Percentiles rank a stretch among this genome's conserved stretches.
phyloP scores from a whole-genome alignment of 495 filamentous ascomycete species.

The Tuber calosporum region DNA sequence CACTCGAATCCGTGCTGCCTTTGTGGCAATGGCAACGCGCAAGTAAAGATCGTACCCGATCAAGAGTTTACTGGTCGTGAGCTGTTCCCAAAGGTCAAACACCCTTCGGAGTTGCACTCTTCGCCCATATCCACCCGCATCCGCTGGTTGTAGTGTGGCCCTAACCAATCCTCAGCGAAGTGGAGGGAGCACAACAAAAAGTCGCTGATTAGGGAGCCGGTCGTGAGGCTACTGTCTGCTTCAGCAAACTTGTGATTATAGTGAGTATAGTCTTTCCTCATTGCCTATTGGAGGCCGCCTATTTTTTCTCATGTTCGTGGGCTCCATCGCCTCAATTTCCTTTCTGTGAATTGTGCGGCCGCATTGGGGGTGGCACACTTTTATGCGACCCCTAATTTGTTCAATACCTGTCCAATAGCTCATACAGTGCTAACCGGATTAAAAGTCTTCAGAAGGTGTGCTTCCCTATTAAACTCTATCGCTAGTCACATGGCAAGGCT shows the following conservation, averaged over 20 bases:
- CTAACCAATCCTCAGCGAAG: not conserved
- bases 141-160: not conserved
- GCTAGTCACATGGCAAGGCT: not conserved
- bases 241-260: not conserved
- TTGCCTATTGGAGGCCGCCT: not conserved
- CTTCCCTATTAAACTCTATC: not conserved
- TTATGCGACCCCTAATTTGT: not conserved
- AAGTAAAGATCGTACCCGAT: not conserved
- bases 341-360: not conserved
- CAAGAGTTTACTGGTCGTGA: not conserved
- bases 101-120: not conserved
- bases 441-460: conserved; percentile 3
- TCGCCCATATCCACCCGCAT: not conserved
- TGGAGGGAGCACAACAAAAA: not conserved
- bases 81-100: not conserved
- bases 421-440: not conserved
- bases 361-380: not conserved
- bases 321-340: not conserved
- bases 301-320: not conserved
- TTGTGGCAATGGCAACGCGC: not conserved
- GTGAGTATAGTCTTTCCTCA: not conserved
- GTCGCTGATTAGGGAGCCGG: not conserved
- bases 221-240: not conserved
- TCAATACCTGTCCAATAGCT: not conserved
- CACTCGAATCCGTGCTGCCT: not conserved